Evolutionary conservation across 2,329 filamentous ascomycete species (phyloP), one percentile per base, ranked within the genome.

Genomic region (Colletotrichum theobromicola): DNA sequence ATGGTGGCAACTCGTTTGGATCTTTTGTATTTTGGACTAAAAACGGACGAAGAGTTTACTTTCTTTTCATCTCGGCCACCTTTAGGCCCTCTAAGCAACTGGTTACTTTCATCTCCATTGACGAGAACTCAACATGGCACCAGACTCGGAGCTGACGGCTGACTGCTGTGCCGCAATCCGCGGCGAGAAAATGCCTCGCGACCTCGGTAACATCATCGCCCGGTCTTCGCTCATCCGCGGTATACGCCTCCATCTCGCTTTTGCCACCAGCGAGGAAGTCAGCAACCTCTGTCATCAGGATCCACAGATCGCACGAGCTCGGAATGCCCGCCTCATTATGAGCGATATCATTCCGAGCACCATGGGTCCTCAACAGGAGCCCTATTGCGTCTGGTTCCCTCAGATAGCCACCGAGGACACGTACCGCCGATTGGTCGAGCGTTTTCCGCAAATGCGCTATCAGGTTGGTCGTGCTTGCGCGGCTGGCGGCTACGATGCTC

Each of bases 391-490:
- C 28, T 60, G 57, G 57, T 32, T 30, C 13, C 57, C 57, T n/a
- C 3, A 60, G 18, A 4, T 60, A n/a, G 57, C 57, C 28, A n/a
- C 26, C 28, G 28, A 60, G 21, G 30, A 60, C 10, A 60, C 73
- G 83, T 84, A 84, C 65, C 81, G 83, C 6, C 63, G 73, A 9
- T 70, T 86, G 30, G 82, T 75, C 12, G 37, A 67, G 12, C 75
- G 74, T 7, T 86, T 82, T 76, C 84, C 84, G 5, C 34, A 77
- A 10, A 80, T 84, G 81, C 46, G 76, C 16, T 85, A 85, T 66
- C 81, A 84, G 37, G 81, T 84, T 24, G 83, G 79, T 34, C 79
- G 83, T 13, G 83, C 84, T 2, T 86, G 84, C 76, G 84, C 84
- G 6, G 82, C 83, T 3, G 84, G 81, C 10, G 83, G 83, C 10